Evolutionary conservation across 192 early-diverging fungal species (phyloP), one percentile per base, ranked within the genome.

Genomic region (Fimicolochytrium jonesii): DNA sequence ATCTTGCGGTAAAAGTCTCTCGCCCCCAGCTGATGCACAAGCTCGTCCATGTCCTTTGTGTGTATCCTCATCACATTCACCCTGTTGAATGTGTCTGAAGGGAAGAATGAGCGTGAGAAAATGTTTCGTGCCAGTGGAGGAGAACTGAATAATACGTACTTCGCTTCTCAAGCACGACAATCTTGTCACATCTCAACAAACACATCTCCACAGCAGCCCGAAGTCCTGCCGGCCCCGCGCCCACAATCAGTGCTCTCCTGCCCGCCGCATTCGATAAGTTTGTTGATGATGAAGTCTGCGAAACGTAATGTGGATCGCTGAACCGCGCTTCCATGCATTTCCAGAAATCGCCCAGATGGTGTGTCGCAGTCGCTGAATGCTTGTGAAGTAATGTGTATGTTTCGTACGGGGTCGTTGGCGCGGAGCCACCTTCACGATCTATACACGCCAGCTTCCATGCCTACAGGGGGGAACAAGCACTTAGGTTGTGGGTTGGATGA

Each of bases 1-100:
- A 66, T 41, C 33, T 52, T 49, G 3, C 57, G 54, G 32, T 59
- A 66, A 17, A 41, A 66, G 33, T 48, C 64, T 23, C 50, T 18
- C 17, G 64, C 64, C n/a, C 64, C 64, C 29, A 47, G 52, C 3
- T 47, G 13, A 15, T 61, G 43, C 3, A 54, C 29, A 1, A 66
- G 58, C n/a, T 66, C 64, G n/a, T 57, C 64, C 55, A 66, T 22
- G 32, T 60, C 64, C 18, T 51, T 46, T 7, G 28, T 15, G 39
- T 60, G 58, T 9, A 66, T 59, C 34, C 58, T n/a, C 54, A 66
- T 49, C 9, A 59, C 64, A 35, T 66, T 66, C 25, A 42, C 28
- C 2, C 64, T 17, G 55, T 25, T 59, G 46, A 66, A 66, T n/a
- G 56, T 47, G 29, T 60, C 56, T 46, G 6, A 2, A 39, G 17